A percentile compares a stretch with the other conserved stretches of the same genome.
These are phyloP conservation scores for Ophiostoma ips DNA, from an alignment of 2,329 filamentous ascomycete species.

Conservation along the genomic window DNA sequence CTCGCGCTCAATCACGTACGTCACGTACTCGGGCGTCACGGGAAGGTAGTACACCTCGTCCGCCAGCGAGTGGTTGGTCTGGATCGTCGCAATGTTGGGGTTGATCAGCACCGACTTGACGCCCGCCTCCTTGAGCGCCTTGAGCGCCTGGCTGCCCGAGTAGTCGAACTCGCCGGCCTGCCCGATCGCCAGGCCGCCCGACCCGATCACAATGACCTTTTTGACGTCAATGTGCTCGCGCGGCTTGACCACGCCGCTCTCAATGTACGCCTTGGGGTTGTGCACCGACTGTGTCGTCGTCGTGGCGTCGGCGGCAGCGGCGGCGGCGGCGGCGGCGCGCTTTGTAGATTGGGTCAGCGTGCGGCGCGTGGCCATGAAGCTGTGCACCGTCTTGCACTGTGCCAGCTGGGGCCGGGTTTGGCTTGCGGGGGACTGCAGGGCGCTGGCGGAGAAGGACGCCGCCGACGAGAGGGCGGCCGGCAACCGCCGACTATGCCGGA, in stretches of 20 bases:
- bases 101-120: conserved; percentile 98
- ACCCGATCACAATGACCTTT: conserved; percentile 93
- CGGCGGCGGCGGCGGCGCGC: conserved; percentile 25
- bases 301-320: no score
- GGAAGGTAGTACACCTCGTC: conserved; percentile 99
- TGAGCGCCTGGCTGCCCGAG: conserved; percentile 91
- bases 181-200: conserved; percentile 88
- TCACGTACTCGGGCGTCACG: conserved; percentile 93
- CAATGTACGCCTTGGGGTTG: conserved; percentile 73
- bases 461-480: conserved; percentile 30
- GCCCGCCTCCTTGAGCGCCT: conserved; percentile 92
- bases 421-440: conserved; percentile 18
- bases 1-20: conserved; percentile 93
- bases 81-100: conserved; percentile 96
- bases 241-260: conserved; percentile 74
- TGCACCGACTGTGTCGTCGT: conserved; percentile 52
- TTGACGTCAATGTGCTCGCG: conserved; percentile 75
- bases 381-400: conserved; percentile 2
- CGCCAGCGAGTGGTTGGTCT: conserved; percentile 94
- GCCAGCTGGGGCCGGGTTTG: conserved; percentile 20
- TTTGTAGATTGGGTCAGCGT: conserved; percentile 33
- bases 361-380: conserved; percentile 17
- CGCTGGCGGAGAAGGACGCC: conserved; percentile 13
- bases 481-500: conserved; percentile 40
- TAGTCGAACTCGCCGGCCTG: conserved; percentile 98